A percentile compares a stretch with the other conserved stretches of the same genome.
These are phyloP conservation scores for Candida quercuum DNA, from an alignment of 805 yeast genomes.

Conservation along the genomic window DNA sequence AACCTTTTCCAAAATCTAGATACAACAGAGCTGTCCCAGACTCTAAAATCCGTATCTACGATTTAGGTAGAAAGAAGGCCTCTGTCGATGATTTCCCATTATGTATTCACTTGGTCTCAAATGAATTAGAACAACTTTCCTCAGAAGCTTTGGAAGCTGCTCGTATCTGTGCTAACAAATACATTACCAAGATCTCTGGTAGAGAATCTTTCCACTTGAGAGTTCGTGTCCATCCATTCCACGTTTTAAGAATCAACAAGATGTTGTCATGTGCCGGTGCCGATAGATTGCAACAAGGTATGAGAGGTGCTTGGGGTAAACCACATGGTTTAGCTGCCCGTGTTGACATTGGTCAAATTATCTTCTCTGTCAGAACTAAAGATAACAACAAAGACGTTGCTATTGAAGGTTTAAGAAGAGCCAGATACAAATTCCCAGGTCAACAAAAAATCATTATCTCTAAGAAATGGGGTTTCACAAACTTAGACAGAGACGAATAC, in stretches of 20 bases:
- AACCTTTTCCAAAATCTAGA: constrained; percentile 99
- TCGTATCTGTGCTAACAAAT: constrained; percentile 99
- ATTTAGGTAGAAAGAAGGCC: constrained; percentile 99
- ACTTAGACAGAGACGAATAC: constrained; percentile 96
- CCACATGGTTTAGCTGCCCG: constrained; percentile 99
- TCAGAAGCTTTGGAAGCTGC: constrained; percentile 99
- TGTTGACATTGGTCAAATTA: constrained; percentile 97
- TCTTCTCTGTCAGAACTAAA: constrained; percentile 97
- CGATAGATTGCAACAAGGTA: constrained; percentile 99
- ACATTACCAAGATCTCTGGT: constrained; percentile 95
- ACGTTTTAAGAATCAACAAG: constrained; percentile 99
- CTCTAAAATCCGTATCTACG: constrained; percentile 98
- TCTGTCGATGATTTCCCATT: constrained; percentile 96
- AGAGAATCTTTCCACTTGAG: constrained; percentile 99
- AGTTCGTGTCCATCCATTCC: constrained; percentile 99
- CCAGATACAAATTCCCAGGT: constrained; percentile 99
- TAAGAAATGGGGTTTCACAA: constrained; percentile 99
- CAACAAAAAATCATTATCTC: constrained; percentile 99
- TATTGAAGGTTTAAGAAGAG: constrained; percentile 99
- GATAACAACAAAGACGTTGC: constrained; percentile 97
- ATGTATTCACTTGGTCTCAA: constrained; percentile 98
- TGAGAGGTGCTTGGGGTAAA: constrained; percentile 99
- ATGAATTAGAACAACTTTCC: constrained; percentile 98
- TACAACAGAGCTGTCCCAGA: constrained; percentile 99
- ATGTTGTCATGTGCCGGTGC: constrained; percentile 99